Conservation (phyloP, 768 basidiomycete species). For the Boletus huronensis region DNA sequence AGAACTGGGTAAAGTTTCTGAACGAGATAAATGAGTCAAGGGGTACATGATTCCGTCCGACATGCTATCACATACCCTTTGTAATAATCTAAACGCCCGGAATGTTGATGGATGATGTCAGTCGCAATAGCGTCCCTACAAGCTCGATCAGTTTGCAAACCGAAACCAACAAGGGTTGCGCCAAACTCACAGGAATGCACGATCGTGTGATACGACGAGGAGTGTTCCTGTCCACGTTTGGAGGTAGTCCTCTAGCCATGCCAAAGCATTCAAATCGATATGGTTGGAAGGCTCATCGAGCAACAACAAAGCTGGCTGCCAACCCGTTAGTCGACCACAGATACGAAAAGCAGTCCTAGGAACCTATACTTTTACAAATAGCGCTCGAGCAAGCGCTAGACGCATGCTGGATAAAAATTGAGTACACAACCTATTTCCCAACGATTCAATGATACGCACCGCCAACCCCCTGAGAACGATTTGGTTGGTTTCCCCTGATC, state of each 20-base stretch:
- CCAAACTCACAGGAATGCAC: slow-evolving; percentile 77
- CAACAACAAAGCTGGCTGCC: slow-evolving; percentile 69
- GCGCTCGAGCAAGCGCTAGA: slow-evolving; percentile 87
- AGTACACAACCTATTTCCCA: background rate
- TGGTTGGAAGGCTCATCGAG: slow-evolving; percentile 97
- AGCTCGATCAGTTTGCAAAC: background rate
- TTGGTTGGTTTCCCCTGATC: slow-evolving; percentile 83
- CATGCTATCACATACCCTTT: slow-evolving; percentile 61
- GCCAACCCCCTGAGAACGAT: slow-evolving; percentile 96
- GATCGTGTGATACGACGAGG: slow-evolving; percentile 97
- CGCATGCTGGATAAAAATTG: slow-evolving; percentile 66
- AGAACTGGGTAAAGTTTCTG: slow-evolving; percentile 97
- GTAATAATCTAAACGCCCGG: slow-evolving; percentile 90
- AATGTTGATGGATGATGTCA: slow-evolving; percentile 97
- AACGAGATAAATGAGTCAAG: background rate
- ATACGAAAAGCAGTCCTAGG: background rate
- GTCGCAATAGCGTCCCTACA: slow-evolving; percentile 90
- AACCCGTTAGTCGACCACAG: slow-evolving; percentile 4
- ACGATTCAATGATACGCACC: slow-evolving; percentile 39
- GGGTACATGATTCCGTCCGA: background rate
- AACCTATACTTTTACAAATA: slow-evolving; percentile 82
- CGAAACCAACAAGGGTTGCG: background rate
- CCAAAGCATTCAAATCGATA: slow-evolving; percentile 93
- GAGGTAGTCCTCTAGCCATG: slow-evolving; percentile 96
- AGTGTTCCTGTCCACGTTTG: slow-evolving; percentile 93